Percentiles rank a stretch among this genome's conserved stretches.
phyloP scores from a whole-genome alignment of 1,284 basidiomycete genomes.

The Cystobasidium slooffiae region DNA sequence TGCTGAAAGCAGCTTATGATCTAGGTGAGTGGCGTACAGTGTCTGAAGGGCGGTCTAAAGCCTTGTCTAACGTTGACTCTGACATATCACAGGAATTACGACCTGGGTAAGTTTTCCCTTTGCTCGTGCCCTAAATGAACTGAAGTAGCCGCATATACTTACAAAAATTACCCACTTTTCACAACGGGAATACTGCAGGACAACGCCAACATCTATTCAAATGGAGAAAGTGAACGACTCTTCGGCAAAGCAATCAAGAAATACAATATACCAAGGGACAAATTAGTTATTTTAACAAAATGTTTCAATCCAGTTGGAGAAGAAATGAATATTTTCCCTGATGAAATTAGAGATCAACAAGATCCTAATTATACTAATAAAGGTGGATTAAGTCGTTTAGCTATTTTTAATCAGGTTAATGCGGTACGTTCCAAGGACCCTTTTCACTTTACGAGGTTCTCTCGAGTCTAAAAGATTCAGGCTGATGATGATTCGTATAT shows the following conservation, averaged over 20 bases:
- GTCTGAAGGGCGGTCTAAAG: neutral
- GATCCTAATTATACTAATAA: slow-evolving; percentile 33
- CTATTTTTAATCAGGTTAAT: slow-evolving; percentile 73
- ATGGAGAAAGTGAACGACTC: slow-evolving; percentile 71
- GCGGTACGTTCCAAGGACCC: slow-evolving; percentile 57
- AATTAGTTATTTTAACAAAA: slow-evolving; percentile 78
- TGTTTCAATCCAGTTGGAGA: slow-evolving; percentile 26
- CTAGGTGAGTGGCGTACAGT: slow-evolving; percentile 12
- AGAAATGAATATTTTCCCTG: slow-evolving; percentile 2
- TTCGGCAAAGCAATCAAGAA: slow-evolving; percentile 78
- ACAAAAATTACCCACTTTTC: no score
- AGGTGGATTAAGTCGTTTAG: slow-evolving; percentile 15
- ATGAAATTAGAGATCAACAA: slow-evolving; percentile 3
- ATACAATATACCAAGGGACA: slow-evolving; percentile 70
- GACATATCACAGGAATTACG: slow-evolving; percentile 11
- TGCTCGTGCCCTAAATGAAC: neutral
- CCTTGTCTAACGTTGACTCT: neutral
- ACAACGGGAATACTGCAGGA: neutral
- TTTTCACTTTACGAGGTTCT: neutral
- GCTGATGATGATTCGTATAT: neutral
- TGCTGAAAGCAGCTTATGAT: slow-evolving; percentile 38
- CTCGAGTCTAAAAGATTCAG: neutral
- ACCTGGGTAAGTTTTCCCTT: slow-evolving; percentile 15
- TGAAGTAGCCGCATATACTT: neutral
- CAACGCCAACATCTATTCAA: slow-evolving; percentile 62